phyloP scores from a whole-genome alignment of 2,329 filamentous ascomycete species.

The Pyricularia pennisetigena region DNA sequence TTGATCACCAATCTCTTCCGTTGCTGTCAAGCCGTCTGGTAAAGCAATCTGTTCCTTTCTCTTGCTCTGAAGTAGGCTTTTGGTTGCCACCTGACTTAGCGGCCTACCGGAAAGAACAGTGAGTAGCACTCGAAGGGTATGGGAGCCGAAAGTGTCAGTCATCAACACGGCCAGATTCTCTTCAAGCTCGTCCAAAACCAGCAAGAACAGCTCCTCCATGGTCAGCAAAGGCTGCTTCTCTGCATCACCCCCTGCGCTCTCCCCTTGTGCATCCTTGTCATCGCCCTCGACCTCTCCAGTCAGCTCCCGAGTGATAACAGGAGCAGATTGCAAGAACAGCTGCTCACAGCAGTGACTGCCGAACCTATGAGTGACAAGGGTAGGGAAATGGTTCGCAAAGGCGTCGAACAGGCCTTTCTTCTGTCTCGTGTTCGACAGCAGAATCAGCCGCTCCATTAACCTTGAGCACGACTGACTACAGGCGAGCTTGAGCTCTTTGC shows the following conservation, averaged over 20 bases:
- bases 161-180: conserved; percentile 73
- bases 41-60: conserved; percentile 78
- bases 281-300: conserved; percentile 34
- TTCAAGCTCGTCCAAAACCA: conserved; percentile 80
- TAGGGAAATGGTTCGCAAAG: conserved; percentile 78
- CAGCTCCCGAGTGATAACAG: conserved; percentile 67
- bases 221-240: conserved; percentile 42
- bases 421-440: conserved; percentile 67
- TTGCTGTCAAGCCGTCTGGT: conserved; percentile 18
- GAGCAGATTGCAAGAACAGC: conserved; percentile 75
- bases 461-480: conserved; percentile 93
- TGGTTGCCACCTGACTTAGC: conserved; percentile 57
- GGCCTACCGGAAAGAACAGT: conserved; percentile 78
- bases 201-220: conserved; percentile 79
- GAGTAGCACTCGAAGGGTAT: conserved; percentile 77
- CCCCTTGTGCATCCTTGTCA: conserved; percentile 28
- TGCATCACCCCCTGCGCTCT: conserved; percentile 29
- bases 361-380: conserved; percentile 89
- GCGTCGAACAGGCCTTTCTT: conserved; percentile 80
- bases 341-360: conserved; percentile 96
- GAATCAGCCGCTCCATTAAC: conserved; percentile 82
- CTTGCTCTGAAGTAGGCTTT: conserved; percentile 77
- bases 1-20: background rate
- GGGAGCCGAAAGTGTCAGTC: conserved; percentile 83
- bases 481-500: conserved; percentile 92